These are phyloP conservation scores for Dendrocalamus sinicus DNA, from an alignment of 176 grass and related monocot genomes.

Conservation along the genomic window DNA sequence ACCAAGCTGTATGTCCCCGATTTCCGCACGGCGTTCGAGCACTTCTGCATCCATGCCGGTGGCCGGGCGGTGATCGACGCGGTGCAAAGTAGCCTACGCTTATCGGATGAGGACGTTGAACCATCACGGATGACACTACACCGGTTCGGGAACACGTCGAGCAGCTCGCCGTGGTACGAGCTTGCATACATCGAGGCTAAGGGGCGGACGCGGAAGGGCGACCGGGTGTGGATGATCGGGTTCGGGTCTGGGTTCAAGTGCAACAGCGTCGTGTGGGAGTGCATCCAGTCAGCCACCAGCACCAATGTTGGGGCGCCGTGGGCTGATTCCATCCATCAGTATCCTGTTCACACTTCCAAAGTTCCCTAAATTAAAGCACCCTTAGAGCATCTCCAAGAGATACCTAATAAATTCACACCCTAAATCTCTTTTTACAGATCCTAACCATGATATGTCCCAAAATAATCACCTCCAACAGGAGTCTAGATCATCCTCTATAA, in stretches of 20 bases:
- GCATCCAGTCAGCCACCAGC: background rate
- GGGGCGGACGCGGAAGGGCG: background rate
- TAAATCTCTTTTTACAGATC: too few species aligned
- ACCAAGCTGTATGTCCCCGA: slow-evolving; percentile 44
- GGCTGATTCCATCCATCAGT: slow-evolving; percentile 33
- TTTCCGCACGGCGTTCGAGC: slow-evolving; percentile 64
- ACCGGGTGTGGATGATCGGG: slow-evolving; percentile 39
- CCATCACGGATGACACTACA: slow-evolving; percentile 40
- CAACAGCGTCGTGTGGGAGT: slow-evolving; percentile 37
- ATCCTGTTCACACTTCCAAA: slow-evolving; percentile 14
- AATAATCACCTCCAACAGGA: too few species aligned
- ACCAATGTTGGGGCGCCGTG: background rate
- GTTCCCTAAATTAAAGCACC: background rate
- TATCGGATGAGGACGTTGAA: slow-evolving; percentile 38
- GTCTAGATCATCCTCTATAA: too few species aligned
- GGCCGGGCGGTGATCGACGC: slow-evolving; percentile 71
- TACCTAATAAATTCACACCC: too few species aligned
- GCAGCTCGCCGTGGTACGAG: slow-evolving; percentile 57
- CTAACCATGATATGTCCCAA: too few species aligned
- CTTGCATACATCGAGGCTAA: slow-evolving; percentile 46
- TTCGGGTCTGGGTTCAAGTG: slow-evolving; percentile 61
- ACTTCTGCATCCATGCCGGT: slow-evolving; percentile 86
- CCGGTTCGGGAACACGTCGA: slow-evolving; percentile 52
- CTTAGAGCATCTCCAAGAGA: too few species aligned
- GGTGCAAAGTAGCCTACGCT: slow-evolving; percentile 4